Percentiles rank a stretch among this genome's conserved stretches.
phyloP scores from a whole-genome alignment of 495 filamentous ascomycete genomes.

The Penicillium nucicola region DNA sequence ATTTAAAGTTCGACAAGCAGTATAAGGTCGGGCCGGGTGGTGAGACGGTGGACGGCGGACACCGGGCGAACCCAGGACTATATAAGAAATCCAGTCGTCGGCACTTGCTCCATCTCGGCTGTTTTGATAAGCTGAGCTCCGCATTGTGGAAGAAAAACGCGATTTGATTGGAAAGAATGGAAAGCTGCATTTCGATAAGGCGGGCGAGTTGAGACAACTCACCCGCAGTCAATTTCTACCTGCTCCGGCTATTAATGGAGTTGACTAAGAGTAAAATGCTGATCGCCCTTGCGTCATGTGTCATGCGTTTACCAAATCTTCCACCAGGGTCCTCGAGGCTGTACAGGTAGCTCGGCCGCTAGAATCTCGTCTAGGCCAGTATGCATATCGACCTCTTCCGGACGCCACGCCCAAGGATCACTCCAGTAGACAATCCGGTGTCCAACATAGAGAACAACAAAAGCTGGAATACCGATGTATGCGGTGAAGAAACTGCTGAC shows the following conservation, averaged over 20 bases:
- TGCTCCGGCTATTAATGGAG: not conserved
- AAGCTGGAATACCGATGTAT: constrained; percentile 61
- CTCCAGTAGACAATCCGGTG: constrained; percentile 44
- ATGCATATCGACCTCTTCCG: constrained; percentile 54
- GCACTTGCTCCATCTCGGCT: not conserved
- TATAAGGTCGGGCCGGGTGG: constrained; percentile 2
- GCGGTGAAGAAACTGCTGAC: constrained; percentile 55
- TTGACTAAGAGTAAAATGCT: not conserved
- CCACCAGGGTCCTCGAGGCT: constrained; percentile 30
- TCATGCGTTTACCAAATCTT: constrained; percentile 17
- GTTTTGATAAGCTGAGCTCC: not conserved
- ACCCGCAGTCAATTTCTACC: not conserved
- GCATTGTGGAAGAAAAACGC: not conserved
- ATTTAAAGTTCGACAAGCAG: not conserved
- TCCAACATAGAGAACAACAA: constrained; percentile 52
- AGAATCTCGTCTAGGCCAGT: constrained; percentile 53
- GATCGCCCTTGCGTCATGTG: not conserved
- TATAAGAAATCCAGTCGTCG: not conserved
- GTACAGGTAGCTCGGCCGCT: constrained; percentile 45
- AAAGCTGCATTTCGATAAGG: not conserved
- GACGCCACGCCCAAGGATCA: constrained; percentile 52
- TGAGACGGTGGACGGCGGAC: constrained; percentile 10
- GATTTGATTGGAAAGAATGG: not conserved
- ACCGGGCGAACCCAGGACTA: constrained; percentile 4
- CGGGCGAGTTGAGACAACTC: not conserved